phyloP scores from a whole-genome alignment of 1,139 yeast genomes.

The Geotrichum klebahnii region DNA sequence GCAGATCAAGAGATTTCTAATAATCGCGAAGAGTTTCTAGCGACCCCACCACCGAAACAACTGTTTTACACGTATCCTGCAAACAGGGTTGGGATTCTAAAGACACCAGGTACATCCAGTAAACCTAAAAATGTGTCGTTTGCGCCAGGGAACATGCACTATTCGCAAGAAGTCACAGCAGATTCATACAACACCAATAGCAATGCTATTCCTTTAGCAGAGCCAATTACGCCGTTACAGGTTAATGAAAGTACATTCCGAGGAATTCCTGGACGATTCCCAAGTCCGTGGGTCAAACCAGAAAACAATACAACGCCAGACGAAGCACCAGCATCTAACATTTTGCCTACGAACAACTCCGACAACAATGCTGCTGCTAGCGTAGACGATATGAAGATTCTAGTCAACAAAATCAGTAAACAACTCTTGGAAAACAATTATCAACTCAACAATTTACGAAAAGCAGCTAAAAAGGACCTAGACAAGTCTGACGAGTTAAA shows the following conservation, averaged over 20 bases:
- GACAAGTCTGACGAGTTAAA: slow-evolving; percentile 13
- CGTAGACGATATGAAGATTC: slow-evolving; percentile 4
- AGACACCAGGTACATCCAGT: slow-evolving; percentile 15
- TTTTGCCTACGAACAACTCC: not conserved
- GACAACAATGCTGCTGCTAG: not conserved
- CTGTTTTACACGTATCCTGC: not conserved
- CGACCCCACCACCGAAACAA: slow-evolving; percentile 6
- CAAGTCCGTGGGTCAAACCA: slow-evolving; percentile 7
- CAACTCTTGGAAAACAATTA: slow-evolving; percentile 17
- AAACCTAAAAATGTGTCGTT: slow-evolving; percentile 16
- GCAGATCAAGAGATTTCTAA: too few species aligned
- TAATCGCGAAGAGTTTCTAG: too few species aligned
- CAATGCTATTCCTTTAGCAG: not conserved
- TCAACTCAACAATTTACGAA: slow-evolving; percentile 11
- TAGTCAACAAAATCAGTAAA: slow-evolving; percentile 6
- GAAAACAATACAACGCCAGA: not conserved
- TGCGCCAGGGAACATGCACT: slow-evolving; percentile 14
- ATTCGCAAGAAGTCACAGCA: slow-evolving; percentile 1
- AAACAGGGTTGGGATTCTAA: slow-evolving; percentile 1
- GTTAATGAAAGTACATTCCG: slow-evolving; percentile 19
- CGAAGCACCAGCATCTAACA: not conserved
- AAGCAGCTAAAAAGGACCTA: slow-evolving; percentile 4
- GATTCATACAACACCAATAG: not conserved
- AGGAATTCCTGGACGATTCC: slow-evolving; percentile 18
- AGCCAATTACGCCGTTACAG: slow-evolving; percentile 13